Evolutionary conservation across 257 asterid genomes (phyloP), one percentile per base, ranked within the genome.

Genomic region (Forsythia suspensa): DNA sequence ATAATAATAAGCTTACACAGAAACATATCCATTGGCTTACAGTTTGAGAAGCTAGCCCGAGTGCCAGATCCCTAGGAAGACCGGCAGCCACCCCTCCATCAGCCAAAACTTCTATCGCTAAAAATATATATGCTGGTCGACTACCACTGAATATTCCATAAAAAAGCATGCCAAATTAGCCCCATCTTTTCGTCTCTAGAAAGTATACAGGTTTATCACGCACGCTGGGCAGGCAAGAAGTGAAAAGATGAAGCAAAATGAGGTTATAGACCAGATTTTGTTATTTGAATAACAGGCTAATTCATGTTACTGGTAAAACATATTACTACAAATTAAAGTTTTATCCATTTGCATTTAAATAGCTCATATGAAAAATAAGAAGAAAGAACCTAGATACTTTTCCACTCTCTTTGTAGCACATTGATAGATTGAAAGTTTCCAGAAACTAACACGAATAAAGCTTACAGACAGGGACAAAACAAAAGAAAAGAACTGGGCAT

Each of bases 11-110:
- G 37, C 15, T 61, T 61, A 61, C 37, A 61, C 38, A 61, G 6
- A 46, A 21, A 61, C 36, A 13, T 52, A 43, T 65, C 46, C 69
- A 74, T n/a, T 11, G 70, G 82, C 94, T 81, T 87, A 96, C 99
- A 39, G 97, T 96, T 89, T 96, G 99, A 86, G 99, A 92, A 86
- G 99, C 99, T 46, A 96, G 78, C 77, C 94, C 98, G 41, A 90
- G 89, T 4, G 99, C 96, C 37, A 96, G 95, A 10, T 96, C 99
- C 73, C 99, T 90, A 66, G 99, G 99, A 74, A 96, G 87, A 73
- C 99, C 98, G 52, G 99, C 98, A 57, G 98, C 99, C 18, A 96
- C 99, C 20, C 99, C 98, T 81, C 99, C 99, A 81, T 96, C 98
- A n/a, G 99, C 98, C 80, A 96, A 88, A 78, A 97, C 99, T 88